These are phyloP conservation scores for Quambalaria eucalypti DNA, from an alignment of 1,284 basidiomycete species.

Conservation along the genomic window DNA sequence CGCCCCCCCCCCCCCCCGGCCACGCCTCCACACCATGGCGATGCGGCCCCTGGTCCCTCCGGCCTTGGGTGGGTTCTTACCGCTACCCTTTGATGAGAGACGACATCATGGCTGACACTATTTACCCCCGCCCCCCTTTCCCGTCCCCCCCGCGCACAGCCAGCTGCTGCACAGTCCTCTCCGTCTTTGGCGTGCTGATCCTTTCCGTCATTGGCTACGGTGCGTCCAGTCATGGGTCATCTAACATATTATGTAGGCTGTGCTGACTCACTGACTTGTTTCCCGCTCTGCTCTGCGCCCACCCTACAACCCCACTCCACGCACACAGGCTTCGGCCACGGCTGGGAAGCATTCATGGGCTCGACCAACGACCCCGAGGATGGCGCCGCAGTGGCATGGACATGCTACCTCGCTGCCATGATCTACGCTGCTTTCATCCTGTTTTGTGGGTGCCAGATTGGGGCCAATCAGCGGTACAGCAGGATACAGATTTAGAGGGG, in stretches of 20 bases:
- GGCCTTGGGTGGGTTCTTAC: too few relatives aligned
- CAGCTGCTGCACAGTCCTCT: conserved; percentile 53
- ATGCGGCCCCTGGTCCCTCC: too few relatives aligned
- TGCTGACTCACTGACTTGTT: background rate
- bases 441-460: conserved; percentile 52
- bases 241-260: background rate
- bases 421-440: conserved; percentile 52
- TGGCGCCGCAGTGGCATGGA: conserved; percentile 48
- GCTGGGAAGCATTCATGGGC: conserved; percentile 52
- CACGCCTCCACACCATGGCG: too few relatives aligned
- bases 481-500: conserved; percentile 38
- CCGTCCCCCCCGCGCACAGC: conserved; percentile 47
- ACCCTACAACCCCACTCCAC: background rate
- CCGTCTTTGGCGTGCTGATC: conserved; percentile 53
- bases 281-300: background rate
- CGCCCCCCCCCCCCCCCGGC: too few relatives aligned
- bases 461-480: conserved; percentile 35
- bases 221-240: background rate
- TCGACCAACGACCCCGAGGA: conserved; percentile 50
- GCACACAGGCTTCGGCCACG: conserved; percentile 17
- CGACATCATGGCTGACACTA: too few relatives aligned
- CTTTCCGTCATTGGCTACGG: conserved; percentile 47
- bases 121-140: conserved; percentile 5
- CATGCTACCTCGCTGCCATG: conserved; percentile 52
- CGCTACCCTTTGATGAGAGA: too few relatives aligned